Conservation (phyloP, 768 basidiomycete species). For the Pisolithus tinctorius region DNA sequence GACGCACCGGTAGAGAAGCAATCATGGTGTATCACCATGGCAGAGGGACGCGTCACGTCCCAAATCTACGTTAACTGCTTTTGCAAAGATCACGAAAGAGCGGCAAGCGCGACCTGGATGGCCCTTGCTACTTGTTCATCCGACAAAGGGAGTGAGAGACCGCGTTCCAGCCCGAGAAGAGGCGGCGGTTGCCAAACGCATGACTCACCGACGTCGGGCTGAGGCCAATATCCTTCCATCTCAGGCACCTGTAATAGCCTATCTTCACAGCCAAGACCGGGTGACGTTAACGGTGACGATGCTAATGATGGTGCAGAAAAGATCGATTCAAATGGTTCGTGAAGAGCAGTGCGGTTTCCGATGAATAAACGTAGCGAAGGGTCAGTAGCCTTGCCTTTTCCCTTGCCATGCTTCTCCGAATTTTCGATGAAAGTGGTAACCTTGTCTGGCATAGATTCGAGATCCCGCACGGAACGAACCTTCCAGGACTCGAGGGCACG, state of each 20-base stretch:
- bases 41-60: no score
- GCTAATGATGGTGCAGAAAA: neutral
- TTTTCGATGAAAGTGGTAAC: neutral
- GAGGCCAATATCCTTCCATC: constrained; percentile 19
- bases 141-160: constrained; percentile 10
- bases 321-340: constrained; percentile 19
- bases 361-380: constrained; percentile 14
- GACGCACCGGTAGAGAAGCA: no score
- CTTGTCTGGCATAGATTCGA: constrained; percentile 11
- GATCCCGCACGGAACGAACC: constrained; percentile 14
- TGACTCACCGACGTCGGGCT: constrained; percentile 26
- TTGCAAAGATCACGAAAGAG: constrained; percentile 1
- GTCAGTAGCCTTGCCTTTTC: neutral
- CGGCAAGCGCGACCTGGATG: constrained; percentile 17
- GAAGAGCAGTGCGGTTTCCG: constrained; percentile 10
- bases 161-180: neutral
- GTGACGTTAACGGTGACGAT: constrained; percentile 9
- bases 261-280: constrained; percentile 8
- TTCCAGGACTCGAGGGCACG: constrained; percentile 18
- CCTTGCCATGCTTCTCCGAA: neutral
- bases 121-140: constrained; percentile 16
- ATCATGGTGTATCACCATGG: no score
- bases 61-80: no score
- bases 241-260: constrained; percentile 8
- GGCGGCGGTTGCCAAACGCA: constrained; percentile 19